Evolutionary conservation across 352 stramenopile species (phyloP).

Genomic region (Globisporangium irregulare): DNA sequence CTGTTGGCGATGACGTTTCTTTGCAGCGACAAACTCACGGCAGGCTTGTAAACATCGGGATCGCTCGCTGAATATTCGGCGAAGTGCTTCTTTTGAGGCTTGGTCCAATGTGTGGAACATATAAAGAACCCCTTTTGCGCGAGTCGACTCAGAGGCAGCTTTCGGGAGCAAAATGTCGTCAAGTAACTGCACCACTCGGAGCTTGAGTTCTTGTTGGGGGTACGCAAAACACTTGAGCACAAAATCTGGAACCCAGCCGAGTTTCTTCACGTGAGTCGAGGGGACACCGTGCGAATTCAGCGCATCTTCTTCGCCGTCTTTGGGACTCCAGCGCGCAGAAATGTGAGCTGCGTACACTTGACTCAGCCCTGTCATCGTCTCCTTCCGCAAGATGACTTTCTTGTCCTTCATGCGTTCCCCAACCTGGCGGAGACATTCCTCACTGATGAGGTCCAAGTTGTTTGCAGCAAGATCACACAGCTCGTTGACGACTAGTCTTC

Average conservation of each 20-base stretch:
- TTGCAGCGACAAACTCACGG: conserved; percentile 42
- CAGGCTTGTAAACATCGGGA: conserved; percentile 40
- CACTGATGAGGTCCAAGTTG: conserved; percentile 58
- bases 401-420: conserved; percentile 90
- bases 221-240: conserved; percentile 87
- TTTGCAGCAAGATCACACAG: conserved; percentile 80
- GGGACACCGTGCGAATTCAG: conserved; percentile 34
- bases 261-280: conserved; percentile 46
- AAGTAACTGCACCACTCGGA: conserved; percentile 78
- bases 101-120: conserved; percentile 68
- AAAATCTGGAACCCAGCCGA: conserved; percentile 81
- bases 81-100: conserved; percentile 64
- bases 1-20: conserved; percentile 35
- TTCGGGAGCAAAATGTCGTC: conserved; percentile 86
- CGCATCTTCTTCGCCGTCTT: conserved; percentile 16
- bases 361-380: conserved; percentile 86
- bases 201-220: conserved; percentile 75
- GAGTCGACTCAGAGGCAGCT: conserved; percentile 37
- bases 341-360: conserved; percentile 79
- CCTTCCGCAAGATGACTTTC: conserved; percentile 70
- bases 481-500: conserved; percentile 71
- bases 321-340: conserved; percentile 48
- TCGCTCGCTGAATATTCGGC: conserved; percentile 63
- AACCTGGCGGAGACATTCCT: conserved; percentile 65
- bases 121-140: conserved; percentile 69